A percentile compares a stretch with the other conserved stretches of the same genome.
Evolutionary conservation across 306 rosid species (phyloP).

Genomic region (Prunus salicina): DNA sequence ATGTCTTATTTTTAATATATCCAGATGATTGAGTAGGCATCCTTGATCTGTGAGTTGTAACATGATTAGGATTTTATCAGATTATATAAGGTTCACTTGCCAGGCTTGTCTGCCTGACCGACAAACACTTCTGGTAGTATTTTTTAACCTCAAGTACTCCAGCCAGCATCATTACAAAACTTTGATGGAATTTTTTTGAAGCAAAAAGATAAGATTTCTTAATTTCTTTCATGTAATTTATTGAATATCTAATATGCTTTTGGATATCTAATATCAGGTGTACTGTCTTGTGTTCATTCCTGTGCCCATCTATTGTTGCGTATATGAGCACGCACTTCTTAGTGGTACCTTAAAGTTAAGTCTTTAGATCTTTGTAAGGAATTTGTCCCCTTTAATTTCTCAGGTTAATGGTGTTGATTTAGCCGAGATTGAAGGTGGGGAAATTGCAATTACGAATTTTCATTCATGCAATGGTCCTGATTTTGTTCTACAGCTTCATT

Average conservation of each 20-base stretch:
- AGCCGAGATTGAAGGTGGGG: constrained; percentile 63
- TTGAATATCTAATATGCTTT: not conserved
- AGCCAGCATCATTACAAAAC: not conserved
- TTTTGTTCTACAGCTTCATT: constrained; percentile 53
- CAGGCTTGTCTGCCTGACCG: not conserved
- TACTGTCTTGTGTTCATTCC: not conserved
- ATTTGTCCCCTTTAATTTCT: constrained; percentile 3
- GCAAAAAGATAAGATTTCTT: not conserved
- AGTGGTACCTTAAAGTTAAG: not conserved
- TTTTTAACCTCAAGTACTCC: not conserved
- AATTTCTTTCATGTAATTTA: too few species aligned
- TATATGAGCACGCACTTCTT: not conserved
- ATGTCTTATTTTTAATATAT: not conserved
- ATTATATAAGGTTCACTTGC: not conserved
- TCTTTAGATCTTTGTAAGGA: not conserved
- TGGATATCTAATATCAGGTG: not conserved
- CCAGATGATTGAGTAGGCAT: not conserved
- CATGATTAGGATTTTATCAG: not conserved
- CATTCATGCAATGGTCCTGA: constrained; percentile 67
- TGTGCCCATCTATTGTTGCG: not conserved
- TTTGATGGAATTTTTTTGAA: not conserved
- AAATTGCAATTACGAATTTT: constrained; percentile 54
- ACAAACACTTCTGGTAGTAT: not conserved
- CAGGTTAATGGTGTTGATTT: constrained; percentile 55
- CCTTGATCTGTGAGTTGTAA: not conserved